Evolutionary conservation across 208 protist genomes (phyloP).

Genomic region (Leptomonas seymouri): DNA sequence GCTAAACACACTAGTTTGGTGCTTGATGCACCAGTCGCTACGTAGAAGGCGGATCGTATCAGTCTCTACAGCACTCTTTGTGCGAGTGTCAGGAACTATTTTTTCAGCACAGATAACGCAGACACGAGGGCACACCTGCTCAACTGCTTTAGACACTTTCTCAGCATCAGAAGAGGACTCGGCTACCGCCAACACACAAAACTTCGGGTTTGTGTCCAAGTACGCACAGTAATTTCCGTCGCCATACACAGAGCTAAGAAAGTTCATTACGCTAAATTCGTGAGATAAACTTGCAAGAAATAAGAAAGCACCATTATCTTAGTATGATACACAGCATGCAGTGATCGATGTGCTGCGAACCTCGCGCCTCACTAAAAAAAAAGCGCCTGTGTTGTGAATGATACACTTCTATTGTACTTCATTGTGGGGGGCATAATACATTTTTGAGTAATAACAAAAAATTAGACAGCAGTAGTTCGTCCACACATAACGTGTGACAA

Average conservation of each 20-base stretch:
- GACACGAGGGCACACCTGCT: slow-evolving; percentile 16
- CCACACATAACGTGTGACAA: no score
- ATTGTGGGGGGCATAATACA: no score
- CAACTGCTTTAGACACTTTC: slow-evolving; percentile 24
- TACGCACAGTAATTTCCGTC: slow-evolving; percentile 48
- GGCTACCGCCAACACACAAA: slow-evolving; percentile 43
- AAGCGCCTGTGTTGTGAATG: no score
- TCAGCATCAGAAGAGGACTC: slow-evolving; percentile 26
- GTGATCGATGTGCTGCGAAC: no score
- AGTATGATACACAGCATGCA: no score
- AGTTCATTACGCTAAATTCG: slow-evolving; percentile 37
- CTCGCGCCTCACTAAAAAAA: no score
- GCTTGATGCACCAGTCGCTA: slow-evolving; percentile 36
- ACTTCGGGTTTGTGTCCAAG: slow-evolving; percentile 34
- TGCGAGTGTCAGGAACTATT: no score
- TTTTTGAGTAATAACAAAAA: no score
- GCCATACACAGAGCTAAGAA: slow-evolving; percentile 41
- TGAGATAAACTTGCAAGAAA: background rate
- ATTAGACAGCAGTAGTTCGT: no score
- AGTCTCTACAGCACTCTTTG: slow-evolving; percentile 9
- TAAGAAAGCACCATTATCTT: no score
- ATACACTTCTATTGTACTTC: no score
- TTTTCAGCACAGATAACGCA: slow-evolving; percentile 25
- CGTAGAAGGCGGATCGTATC: slow-evolving; percentile 17
- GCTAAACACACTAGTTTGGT: slow-evolving; percentile 28